Percentiles rank a stretch among this genome's conserved stretches.
phyloP scores from a whole-genome alignment of 768 basidiomycete species.

The Agaricus subrufescens region DNA sequence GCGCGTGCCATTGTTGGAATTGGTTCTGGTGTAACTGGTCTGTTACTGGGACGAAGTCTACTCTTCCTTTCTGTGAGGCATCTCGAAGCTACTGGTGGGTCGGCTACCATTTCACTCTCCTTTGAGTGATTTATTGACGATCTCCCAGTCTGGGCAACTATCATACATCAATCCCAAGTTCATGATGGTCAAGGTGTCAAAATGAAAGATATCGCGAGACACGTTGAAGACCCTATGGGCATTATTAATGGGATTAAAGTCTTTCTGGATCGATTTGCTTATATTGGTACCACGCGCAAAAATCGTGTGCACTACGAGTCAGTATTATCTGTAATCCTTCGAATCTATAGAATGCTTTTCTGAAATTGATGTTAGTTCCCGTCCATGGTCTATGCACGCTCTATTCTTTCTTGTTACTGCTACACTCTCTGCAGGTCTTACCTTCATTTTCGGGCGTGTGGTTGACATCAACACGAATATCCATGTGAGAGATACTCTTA shows the following conservation, averaged over 20 bases:
- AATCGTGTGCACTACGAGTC: conserved; percentile 32
- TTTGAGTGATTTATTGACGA: background rate
- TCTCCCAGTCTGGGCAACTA: conserved; percentile 36
- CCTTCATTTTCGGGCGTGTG: conserved; percentile 34
- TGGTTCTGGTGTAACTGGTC: conserved; percentile 29
- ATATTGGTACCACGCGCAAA: conserved; percentile 27
- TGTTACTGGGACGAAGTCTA: conserved; percentile 26
- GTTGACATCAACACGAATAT: conserved; percentile 27
- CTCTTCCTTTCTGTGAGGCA: conserved; percentile 22
- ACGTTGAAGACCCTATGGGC: conserved; percentile 25
- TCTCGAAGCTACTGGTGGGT: conserved; percentile 34
- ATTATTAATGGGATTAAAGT: conserved; percentile 25
- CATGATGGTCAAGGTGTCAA: conserved; percentile 25
- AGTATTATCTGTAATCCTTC: conserved; percentile 11
- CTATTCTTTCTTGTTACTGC: conserved; percentile 31
- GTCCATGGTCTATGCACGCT: conserved; percentile 33
- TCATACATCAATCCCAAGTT: conserved; percentile 35
- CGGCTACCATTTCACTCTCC: background rate
- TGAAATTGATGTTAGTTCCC: conserved; percentile 18
- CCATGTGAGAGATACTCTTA: conserved; percentile 18
- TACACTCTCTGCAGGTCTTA: conserved; percentile 19
- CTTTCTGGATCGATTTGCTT: conserved; percentile 28
- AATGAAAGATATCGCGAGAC: conserved; percentile 30
- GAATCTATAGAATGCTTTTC: background rate
- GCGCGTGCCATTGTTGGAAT: conserved; percentile 30